Evolutionary conservation across 129 eudicot species (phyloP).

Genomic region (Smallanthus sonchifolius): DNA sequence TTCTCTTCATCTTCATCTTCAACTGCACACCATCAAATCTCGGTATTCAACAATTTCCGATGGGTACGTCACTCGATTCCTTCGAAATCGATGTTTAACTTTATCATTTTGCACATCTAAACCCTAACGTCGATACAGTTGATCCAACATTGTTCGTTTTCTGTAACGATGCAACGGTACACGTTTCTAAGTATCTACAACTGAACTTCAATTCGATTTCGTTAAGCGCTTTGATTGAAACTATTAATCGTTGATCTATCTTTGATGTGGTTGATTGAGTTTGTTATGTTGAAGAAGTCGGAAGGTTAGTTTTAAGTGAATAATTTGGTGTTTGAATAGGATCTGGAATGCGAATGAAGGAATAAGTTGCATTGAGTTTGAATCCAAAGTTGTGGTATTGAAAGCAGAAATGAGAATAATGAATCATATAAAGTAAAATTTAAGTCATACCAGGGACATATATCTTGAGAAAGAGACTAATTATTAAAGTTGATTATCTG

Average conservation of each 20-base stretch:
- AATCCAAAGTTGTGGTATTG: neutral
- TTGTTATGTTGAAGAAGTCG: neutral
- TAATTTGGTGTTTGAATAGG: neutral
- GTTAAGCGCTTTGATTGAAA: neutral
- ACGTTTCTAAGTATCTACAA: neutral
- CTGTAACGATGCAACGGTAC: constrained; percentile 8
- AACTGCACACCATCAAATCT: constrained; percentile 17
- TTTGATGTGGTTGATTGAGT: neutral
- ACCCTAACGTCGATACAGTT: constrained; percentile 20
- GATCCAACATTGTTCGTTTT: constrained; percentile 13
- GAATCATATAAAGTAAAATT: neutral
- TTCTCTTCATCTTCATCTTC: constrained; percentile 15
- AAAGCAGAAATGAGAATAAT: neutral
- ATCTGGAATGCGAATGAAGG: constrained; percentile 15
- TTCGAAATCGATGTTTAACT: neutral
- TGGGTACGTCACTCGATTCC: constrained; percentile 23
- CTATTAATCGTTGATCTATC: neutral
- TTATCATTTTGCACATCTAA: constrained; percentile 8
- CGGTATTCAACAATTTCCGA: constrained; percentile 19
- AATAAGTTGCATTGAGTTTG: constrained; percentile 12
- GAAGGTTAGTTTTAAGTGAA: neutral
- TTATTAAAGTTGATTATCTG: neutral
- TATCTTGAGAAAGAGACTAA: neutral
- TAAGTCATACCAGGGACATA: neutral
- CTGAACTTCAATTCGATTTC: neutral